A percentile compares a stretch with the other conserved stretches of the same genome.
These are phyloP conservation scores for Lolium rigidum DNA, from an alignment of 176 grass and related monocot species.

Conservation along the genomic window DNA sequence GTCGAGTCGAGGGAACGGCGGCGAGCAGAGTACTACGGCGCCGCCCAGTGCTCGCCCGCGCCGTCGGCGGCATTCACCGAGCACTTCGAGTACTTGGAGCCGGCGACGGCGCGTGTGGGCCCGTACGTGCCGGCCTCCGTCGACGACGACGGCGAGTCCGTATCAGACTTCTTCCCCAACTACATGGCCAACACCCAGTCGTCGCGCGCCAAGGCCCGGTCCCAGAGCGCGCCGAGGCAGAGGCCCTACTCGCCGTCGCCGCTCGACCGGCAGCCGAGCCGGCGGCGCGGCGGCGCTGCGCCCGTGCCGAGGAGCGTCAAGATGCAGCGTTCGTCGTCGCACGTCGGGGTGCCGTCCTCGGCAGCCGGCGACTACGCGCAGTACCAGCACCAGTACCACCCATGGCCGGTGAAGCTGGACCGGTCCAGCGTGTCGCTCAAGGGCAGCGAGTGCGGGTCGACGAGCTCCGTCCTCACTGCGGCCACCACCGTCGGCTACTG, in stretches of 20 bases:
- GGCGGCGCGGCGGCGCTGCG: slow-evolving; percentile 39
- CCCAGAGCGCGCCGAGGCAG: slow-evolving; percentile 86
- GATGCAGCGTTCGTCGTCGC: slow-evolving; percentile 89
- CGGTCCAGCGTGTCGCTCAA: slow-evolving; percentile 69
- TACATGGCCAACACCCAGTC: slow-evolving; percentile 87
- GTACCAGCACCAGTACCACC: slow-evolving; percentile 37
- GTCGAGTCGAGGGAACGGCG: slow-evolving; percentile 38
- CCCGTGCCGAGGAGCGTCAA: slow-evolving; percentile 53
- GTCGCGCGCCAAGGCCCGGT: slow-evolving; percentile 74
- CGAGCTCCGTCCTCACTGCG: slow-evolving; percentile 72
- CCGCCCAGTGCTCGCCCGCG: slow-evolving; percentile 47
- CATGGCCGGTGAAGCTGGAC: slow-evolving; percentile 76
- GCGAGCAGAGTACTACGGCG: slow-evolving; percentile 40
- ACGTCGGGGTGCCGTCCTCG: slow-evolving; percentile 45
- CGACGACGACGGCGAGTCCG: background rate
- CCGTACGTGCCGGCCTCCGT: slow-evolving; percentile 31
- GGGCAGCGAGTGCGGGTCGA: slow-evolving; percentile 88
- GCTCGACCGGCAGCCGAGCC: slow-evolving; percentile 70
- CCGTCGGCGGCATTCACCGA: slow-evolving; percentile 41
- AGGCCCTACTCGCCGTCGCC: slow-evolving; percentile 55
- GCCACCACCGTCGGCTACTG: slow-evolving; percentile 43
- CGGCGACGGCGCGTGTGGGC: slow-evolving; percentile 41
- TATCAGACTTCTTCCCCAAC: slow-evolving; percentile 47
- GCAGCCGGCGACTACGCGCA: slow-evolving; percentile 38
- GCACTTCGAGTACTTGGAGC: slow-evolving; percentile 56